A percentile compares a stretch with the other conserved stretches of the same genome.
These are phyloP conservation scores for Termitomyces sp. DNA, from an alignment of 768 basidiomycete genomes.

Conservation along the genomic window DNA sequence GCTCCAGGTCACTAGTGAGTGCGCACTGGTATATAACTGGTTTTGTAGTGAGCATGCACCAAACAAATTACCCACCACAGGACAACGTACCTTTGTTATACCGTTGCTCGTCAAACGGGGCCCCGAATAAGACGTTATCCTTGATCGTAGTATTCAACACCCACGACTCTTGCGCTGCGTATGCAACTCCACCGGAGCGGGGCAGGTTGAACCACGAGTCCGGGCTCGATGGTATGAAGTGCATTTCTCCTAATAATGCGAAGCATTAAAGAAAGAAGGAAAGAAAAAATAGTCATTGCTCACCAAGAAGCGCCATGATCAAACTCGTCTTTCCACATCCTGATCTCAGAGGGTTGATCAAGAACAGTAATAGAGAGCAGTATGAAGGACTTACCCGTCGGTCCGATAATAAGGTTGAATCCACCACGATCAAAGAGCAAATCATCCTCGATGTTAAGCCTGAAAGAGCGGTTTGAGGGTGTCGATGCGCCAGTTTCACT, in stretches of 20 bases:
- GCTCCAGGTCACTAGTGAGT: too few relatives aligned
- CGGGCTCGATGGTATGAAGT: slow-evolving; percentile 43
- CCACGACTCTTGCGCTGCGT: slow-evolving; percentile 84
- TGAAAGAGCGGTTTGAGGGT: slow-evolving; percentile 43
- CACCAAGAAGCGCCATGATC: slow-evolving; percentile 58
- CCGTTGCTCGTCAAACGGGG: slow-evolving; percentile 66
- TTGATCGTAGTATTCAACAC: slow-evolving; percentile 74
- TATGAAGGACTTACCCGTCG: slow-evolving; percentile 36
- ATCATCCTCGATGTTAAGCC: slow-evolving; percentile 47
- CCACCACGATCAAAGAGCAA: slow-evolving; percentile 47
- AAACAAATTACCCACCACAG: too few relatives aligned
- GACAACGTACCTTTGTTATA: slow-evolving; percentile 54
- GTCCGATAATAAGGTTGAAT: slow-evolving; percentile 57
- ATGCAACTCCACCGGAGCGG: slow-evolving; percentile 61
- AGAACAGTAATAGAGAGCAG: background rate
- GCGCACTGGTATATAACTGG: too few relatives aligned
- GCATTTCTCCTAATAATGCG: slow-evolving; percentile 51
- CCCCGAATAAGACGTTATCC: slow-evolving; percentile 82
- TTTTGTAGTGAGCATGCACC: too few relatives aligned
- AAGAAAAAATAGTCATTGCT: background rate
- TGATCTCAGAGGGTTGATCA: background rate
- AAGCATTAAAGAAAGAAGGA: background rate
- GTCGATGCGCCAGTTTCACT: slow-evolving; percentile 28
- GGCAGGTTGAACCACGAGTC: slow-evolving; percentile 69
- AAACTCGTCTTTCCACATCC: slow-evolving; percentile 54